A percentile compares a stretch with the other conserved stretches of the same genome.
Conservation (phyloP, 1,139 yeast genomes). For the Citeromyces siamensis region DNA sequence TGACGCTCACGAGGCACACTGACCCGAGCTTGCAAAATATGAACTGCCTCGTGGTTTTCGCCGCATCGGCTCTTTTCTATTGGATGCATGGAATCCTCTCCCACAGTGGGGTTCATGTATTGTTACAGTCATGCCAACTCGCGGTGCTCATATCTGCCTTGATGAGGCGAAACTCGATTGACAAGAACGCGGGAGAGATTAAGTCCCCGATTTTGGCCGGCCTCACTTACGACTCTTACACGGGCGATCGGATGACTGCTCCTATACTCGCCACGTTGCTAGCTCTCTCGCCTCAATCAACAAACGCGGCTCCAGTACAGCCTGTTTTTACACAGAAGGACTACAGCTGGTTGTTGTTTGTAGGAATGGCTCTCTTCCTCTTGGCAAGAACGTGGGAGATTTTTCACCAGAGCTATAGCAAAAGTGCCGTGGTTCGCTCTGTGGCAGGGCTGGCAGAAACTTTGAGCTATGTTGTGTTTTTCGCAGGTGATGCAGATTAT, state of each 20-base stretch:
- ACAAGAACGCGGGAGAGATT: neutral
- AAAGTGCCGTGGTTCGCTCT: neutral
- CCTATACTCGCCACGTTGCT: conserved; percentile 8
- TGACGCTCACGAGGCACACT: neutral
- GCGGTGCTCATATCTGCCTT: neutral
- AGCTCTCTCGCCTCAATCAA: conserved; percentile 8
- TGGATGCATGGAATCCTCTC: neutral
- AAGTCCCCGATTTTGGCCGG: conserved; percentile 1
- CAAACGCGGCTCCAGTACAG: conserved; percentile 5
- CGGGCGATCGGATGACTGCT: conserved; percentile 3
- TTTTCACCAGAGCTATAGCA: neutral
- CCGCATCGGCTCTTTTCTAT: neutral
- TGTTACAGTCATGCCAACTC: neutral
- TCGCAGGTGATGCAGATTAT: neutral
- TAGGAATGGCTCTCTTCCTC: neutral
- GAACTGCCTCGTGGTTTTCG: neutral
- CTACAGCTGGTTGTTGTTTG: neutral
- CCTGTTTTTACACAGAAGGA: too few species aligned
- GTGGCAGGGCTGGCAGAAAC: neutral
- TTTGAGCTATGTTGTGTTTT: neutral
- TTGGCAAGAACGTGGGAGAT: neutral
- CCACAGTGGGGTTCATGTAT: neutral
- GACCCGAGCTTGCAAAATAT: neutral
- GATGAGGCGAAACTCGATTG: neutral
- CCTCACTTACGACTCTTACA: neutral